These are phyloP conservation scores for Nakataea oryzae DNA, from an alignment of 2,329 filamentous ascomycete genomes.

Conservation along the genomic window DNA sequence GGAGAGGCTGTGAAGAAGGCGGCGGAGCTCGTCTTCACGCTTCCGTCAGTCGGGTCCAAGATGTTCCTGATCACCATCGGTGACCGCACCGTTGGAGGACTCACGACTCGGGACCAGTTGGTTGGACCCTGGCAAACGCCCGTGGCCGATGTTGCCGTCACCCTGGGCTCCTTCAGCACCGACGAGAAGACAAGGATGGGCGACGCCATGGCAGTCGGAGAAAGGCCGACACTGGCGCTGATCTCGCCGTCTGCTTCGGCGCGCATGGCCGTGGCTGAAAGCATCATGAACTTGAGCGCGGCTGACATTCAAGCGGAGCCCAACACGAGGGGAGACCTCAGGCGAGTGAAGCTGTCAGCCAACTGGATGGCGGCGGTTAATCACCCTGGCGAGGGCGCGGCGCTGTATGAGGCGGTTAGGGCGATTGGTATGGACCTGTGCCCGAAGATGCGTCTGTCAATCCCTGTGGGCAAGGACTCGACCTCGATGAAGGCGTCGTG, in stretches of 20 bases:
- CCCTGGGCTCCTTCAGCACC: constrained; percentile 65
- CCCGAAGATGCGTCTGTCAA: constrained; percentile 79
- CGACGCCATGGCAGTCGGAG: constrained; percentile 97
- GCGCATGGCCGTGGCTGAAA: constrained; percentile 92
- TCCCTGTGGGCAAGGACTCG: constrained; percentile 95
- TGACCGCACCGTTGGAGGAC: constrained; percentile 81
- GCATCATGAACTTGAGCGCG: constrained; percentile 84
- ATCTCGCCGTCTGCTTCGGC: constrained; percentile 86
- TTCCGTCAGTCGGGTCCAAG: constrained; percentile 92
- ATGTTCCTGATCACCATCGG: constrained; percentile 96
- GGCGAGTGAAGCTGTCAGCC: constrained; percentile 77
- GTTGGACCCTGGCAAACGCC: constrained; percentile 94
- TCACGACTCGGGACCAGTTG: constrained; percentile 87
- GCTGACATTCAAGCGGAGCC: constrained; percentile 42
- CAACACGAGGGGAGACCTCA: constrained; percentile 46
- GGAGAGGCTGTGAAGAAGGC: constrained; percentile 51
- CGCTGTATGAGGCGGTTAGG: constrained; percentile 85
- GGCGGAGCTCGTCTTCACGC: constrained; percentile 66
- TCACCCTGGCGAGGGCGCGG: constrained; percentile 85
- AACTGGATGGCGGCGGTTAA: constrained; percentile 99
- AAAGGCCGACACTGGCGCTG: constrained; percentile 79
- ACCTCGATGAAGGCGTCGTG: constrained; percentile 99
- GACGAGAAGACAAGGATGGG: constrained; percentile 62
- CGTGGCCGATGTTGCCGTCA: constrained; percentile 89
- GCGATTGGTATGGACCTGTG: constrained; percentile 90